Evolutionary conservation across 345 rosid species (phyloP).

Genomic region (sweet orange (Citrus sinensis)): DVS_A1.0 CM039166.1:25853001-25853500

Average conservation of each 20-base stretch:
- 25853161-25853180: constrained; percentile 24
- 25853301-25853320: constrained; percentile 22
- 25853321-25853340: constrained; percentile 11
- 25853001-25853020: constrained; percentile 20
- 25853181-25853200: constrained; percentile 36
- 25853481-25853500: not conserved
- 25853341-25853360: not conserved
- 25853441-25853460: not conserved
- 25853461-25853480: not conserved
- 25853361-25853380: not conserved
- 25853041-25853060: constrained; percentile 14
- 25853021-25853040: constrained; percentile 11
- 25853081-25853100: constrained; percentile 22
- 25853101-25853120: constrained; percentile 14
- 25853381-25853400: not conserved
- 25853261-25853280: constrained; percentile 14
- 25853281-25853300: constrained; percentile 8
- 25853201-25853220: constrained; percentile 9
- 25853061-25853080: constrained; percentile 26
- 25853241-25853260: constrained; percentile 18
- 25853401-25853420: not conserved
- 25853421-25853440: too few relatives aligned
- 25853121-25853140: constrained; percentile 3
- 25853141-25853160: constrained; percentile 19
- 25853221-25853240: constrained; percentile 15